A percentile compares a stretch with the other conserved stretches of the same genome.
phyloP scores from a whole-genome alignment of 441 rosid species.

The Kokia cookei region DNA sequence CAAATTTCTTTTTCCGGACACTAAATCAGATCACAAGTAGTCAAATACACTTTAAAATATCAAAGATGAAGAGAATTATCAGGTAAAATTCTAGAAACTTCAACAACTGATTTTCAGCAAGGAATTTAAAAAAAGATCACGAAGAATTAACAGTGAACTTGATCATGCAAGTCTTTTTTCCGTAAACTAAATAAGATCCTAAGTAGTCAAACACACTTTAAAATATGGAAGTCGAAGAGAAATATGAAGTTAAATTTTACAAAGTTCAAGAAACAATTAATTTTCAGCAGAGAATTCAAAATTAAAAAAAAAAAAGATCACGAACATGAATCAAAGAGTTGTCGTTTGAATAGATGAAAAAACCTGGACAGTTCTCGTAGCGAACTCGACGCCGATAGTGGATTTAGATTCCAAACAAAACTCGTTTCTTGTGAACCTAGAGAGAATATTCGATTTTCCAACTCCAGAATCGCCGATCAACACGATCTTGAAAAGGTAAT shows the following conservation, averaged over 20 bases:
- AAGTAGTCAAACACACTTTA: background rate
- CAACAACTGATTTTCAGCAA: background rate
- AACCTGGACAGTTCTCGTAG: constrained; percentile 87
- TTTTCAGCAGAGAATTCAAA: background rate
- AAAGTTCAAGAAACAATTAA: background rate
- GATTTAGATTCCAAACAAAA: constrained; percentile 93
- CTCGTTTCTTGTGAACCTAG: constrained; percentile 82
- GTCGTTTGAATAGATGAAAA: background rate
- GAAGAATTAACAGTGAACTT: background rate
- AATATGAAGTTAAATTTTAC: background rate
- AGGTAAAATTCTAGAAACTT: background rate
- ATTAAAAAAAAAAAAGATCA: background rate
- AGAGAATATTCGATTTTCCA: constrained; percentile 87
- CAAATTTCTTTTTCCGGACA: background rate
- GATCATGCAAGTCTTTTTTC: background rate
- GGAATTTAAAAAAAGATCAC: background rate
- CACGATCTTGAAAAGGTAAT: constrained; percentile 93
- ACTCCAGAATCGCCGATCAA: constrained; percentile 94
- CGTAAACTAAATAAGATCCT: background rate
- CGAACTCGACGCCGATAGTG: constrained; percentile 92
- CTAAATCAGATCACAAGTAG: background rate
- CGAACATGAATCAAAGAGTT: background rate
- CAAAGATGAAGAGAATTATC: background rate
- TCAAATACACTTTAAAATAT: background rate
- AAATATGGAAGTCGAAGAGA: background rate